Base-by-base conservation (phyloP, 805 yeast species). In the Candida oleophila region DNA sequence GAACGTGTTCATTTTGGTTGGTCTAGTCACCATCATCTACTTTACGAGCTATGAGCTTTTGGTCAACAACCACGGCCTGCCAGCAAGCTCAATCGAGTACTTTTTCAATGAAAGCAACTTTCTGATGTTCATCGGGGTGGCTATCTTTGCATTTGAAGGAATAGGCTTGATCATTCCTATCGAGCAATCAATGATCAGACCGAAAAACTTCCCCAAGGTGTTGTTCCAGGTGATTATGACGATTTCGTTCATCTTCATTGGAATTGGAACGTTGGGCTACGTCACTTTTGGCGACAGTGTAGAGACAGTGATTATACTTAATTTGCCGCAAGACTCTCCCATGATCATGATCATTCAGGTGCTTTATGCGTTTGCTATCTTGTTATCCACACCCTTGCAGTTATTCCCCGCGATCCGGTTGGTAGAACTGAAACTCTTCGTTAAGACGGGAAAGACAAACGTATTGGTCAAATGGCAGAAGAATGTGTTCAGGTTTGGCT, bases 111-210 rank as follows among this genome's bases (percentile, higher is more conserved):
- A 68, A 25, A 69, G 74, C 3, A 74, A 74, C 43, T 87, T 88
- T 74, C 80, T 92, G 0, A 65, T 87, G 41, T 87, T 87, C 57
- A 82, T 87, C 43, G 95, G 95, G 7, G 88, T 87, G 4, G 91
- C 92, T 2, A 87, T 87, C 25, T 87, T 87, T 69, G 89, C 94
- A n/a, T 87, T 86, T 59, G 95, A 87, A 66, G 95, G 95, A 1
- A 86, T 87, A 47, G 94, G 95, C 0, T 69, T 87, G 41, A 84
- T 87, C 42, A 83, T 87, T 20, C 95, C 95, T 0, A 84, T 87
- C 44, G 89, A 87, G 57, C 88, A 87, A 54, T 84, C 94, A 1
- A 87, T 87, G 94, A 77, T 73, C 42, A 67, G 84, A 53, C 94
- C 94, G 1, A 81, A 82, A 50, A 77, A 85, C 51, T 87, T 85